Conservation (phyloP, 169 alveolate genomes). For the Eimeria maxima region DNA sequence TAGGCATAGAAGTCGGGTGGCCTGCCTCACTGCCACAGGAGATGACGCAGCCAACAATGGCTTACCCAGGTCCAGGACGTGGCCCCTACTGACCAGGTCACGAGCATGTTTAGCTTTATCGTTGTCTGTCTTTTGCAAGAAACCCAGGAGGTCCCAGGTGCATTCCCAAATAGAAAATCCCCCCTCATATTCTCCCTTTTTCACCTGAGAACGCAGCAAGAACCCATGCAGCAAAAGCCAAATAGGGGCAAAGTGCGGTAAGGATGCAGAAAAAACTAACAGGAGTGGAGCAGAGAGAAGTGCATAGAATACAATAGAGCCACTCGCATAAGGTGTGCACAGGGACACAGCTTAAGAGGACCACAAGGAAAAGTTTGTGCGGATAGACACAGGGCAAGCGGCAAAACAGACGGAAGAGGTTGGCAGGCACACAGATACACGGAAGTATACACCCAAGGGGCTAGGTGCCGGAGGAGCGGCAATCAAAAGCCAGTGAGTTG, state of each 20-base stretch:
- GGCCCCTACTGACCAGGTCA: slow-evolving; percentile 4
- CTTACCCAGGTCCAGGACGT: slow-evolving; percentile 67
- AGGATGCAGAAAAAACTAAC: background rate
- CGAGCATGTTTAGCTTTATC: background rate
- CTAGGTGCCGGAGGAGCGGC: too few relatives aligned
- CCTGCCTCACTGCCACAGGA: background rate
- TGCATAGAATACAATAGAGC: background rate
- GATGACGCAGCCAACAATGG: too few relatives aligned
- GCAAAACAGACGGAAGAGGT: background rate
- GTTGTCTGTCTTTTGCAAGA: background rate
- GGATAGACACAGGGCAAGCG: background rate
- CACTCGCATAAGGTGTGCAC: background rate
- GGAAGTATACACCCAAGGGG: too few relatives aligned
- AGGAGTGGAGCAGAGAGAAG: background rate
- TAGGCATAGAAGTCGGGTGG: background rate
- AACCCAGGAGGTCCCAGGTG: slow-evolving; percentile 74
- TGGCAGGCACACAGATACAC: too few relatives aligned
- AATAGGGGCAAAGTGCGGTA: background rate
- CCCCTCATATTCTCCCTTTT: slow-evolving; percentile 74
- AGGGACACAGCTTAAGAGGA: background rate
- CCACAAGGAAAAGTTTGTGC: background rate
- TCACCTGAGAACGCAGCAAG: slow-evolving; percentile 35
- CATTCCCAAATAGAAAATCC: slow-evolving; percentile 80
- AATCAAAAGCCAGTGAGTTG: background rate
- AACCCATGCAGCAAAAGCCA: background rate